Evolutionary conservation across 169 alveolate genomes (phyloP).

Genomic region (Plasmodium reichenowi): DNA sequence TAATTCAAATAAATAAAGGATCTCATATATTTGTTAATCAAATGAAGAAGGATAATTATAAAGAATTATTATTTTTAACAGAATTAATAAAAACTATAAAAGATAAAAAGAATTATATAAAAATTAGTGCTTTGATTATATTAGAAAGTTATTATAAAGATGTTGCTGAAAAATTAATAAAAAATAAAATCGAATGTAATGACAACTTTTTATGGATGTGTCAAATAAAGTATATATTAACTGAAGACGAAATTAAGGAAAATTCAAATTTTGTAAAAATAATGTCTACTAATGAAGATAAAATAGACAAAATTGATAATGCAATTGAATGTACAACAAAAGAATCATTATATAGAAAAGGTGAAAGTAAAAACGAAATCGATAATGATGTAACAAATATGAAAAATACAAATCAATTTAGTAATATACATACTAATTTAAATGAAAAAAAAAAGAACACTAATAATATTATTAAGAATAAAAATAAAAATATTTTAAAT

Average conservation of each 20-base stretch:
- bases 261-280: constrained; percentile 14
- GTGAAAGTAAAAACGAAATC: constrained; percentile 15
- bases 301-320: constrained; percentile 13
- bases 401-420: background rate
- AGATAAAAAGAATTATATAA: constrained; percentile 71
- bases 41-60: constrained; percentile 62
- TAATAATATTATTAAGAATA: background rate
- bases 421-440: background rate
- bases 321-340: background rate
- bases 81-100: constrained; percentile 66
- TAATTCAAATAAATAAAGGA: constrained; percentile 72
- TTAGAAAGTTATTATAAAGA: constrained; percentile 74
- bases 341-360: constrained; percentile 19
- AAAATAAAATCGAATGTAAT: constrained; percentile 73
- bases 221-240: constrained; percentile 47
- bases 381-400: constrained; percentile 8
- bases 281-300: background rate
- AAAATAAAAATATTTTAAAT: constrained; percentile 5
- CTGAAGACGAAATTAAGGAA: constrained; percentile 41
- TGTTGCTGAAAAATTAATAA: constrained; percentile 73
- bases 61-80: constrained; percentile 51
- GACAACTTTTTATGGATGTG: constrained; percentile 72
- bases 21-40: constrained; percentile 69
- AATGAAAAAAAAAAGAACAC: constrained; percentile 12
- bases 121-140: constrained; percentile 59